Conservation (phyloP, 2,329 filamentous ascomycete genomes). For the Neopestalotiopsis rosae region DNA sequence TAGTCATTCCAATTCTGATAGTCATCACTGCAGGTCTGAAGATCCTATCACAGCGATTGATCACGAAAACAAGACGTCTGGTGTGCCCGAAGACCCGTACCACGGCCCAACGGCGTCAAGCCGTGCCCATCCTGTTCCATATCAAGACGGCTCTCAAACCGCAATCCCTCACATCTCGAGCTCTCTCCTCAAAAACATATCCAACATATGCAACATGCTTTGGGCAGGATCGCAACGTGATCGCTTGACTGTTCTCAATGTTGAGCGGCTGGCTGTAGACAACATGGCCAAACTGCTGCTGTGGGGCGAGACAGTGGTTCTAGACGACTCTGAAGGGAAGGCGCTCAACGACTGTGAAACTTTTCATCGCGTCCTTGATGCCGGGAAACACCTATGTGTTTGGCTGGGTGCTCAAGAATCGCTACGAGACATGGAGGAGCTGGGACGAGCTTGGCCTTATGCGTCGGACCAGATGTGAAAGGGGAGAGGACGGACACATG, state of each 20-base stretch:
- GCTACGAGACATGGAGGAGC: constrained; percentile 21
- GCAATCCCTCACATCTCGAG: constrained; percentile 25
- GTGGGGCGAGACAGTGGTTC: constrained; percentile 36
- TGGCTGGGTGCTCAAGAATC: constrained; percentile 30
- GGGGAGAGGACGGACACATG: background rate
- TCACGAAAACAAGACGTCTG: background rate
- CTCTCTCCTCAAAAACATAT: constrained; percentile 37
- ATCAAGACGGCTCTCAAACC: background rate
- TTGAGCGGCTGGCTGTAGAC: constrained; percentile 34
- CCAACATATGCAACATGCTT: constrained; percentile 35
- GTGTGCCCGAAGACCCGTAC: background rate
- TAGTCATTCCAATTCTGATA: background rate
- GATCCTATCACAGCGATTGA: background rate
- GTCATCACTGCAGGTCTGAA: background rate
- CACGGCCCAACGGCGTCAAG: background rate
- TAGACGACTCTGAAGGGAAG: constrained; percentile 29
- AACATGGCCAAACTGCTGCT: constrained; percentile 35
- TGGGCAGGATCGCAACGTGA: constrained; percentile 38
- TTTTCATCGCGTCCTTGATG: constrained; percentile 22
- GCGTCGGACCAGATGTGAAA: no score
- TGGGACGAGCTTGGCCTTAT: constrained; percentile 15
- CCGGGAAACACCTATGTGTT: constrained; percentile 30
- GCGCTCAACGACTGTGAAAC: constrained; percentile 5
- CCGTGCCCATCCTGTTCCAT: background rate
- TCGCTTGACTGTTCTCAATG: constrained; percentile 32